Evolutionary conservation across 225 moss, liverwort and hornwort species (phyloP).

Genomic region (Bryum argenteum): DNA sequence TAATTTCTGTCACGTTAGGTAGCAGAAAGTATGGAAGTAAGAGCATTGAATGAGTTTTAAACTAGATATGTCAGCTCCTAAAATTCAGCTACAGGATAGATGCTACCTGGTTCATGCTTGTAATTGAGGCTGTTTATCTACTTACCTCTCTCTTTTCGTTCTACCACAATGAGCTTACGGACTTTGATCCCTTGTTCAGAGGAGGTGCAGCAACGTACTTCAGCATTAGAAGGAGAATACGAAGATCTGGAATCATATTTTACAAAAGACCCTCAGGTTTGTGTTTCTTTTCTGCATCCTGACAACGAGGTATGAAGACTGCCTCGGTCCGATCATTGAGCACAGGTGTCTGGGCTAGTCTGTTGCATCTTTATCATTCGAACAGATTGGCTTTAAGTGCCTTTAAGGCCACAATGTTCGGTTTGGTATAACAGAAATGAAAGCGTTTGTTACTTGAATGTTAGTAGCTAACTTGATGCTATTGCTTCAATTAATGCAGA

Average conservation of each 20-base stretch:
- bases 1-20: background rate
- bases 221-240: conserved; percentile 76
- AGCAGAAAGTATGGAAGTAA: background rate
- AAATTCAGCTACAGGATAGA: background rate
- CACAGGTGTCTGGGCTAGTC: conserved; percentile 4
- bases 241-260: conserved; percentile 70
- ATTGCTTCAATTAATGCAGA: conserved; percentile 37
- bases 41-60: background rate
- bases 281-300: conserved; percentile 9
- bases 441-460: background rate
- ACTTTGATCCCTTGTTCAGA: conserved; percentile 46
- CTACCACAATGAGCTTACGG: conserved; percentile 12
- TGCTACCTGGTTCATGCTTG: background rate
- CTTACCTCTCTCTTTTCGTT: conserved; percentile 6
- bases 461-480: conserved; percentile 6
- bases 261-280: conserved; percentile 71
- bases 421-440: background rate
- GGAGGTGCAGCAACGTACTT: conserved; percentile 73
- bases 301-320: background rate
- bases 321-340: background rate
- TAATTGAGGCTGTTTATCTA: background rate
- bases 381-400: background rate
- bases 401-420: background rate
- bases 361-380: background rate
- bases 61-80: background rate